phyloP scores from a whole-genome alignment of 495 filamentous ascomycete genomes.

The Hypoxylon crocopeplum region DNA sequence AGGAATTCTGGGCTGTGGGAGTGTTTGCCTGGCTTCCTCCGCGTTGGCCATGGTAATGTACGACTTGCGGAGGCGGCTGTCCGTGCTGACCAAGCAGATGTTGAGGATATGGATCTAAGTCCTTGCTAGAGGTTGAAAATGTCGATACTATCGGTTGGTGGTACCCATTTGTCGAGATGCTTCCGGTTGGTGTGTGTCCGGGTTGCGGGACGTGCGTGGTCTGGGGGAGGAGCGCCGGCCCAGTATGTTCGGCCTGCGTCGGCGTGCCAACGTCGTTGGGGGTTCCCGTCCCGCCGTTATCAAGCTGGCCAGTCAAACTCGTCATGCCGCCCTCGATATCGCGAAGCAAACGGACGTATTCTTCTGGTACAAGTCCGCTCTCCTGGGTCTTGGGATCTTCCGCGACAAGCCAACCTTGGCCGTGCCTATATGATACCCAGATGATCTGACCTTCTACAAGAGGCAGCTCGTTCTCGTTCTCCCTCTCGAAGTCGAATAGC shows the following conservation, averaged over 20 bases:
- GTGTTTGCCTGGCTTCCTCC: constrained; percentile 68
- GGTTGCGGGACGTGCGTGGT: constrained; percentile 31
- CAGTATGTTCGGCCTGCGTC: constrained; percentile 59
- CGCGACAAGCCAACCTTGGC: constrained; percentile 96
- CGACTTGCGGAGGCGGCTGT: constrained; percentile 66
- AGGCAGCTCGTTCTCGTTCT: constrained; percentile 96
- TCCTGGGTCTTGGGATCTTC: constrained; percentile 90
- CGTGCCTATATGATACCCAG: constrained; percentile 93
- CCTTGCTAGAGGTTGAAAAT: constrained; percentile 78
- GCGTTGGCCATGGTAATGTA: constrained; percentile 65
- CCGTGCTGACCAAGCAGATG: constrained; percentile 66
- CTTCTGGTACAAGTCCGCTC: constrained; percentile 90
- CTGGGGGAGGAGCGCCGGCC: constrained; percentile 32
- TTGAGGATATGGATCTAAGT: constrained; percentile 74
- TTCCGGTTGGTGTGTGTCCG: constrained; percentile 51
- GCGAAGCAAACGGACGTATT: constrained; percentile 91
- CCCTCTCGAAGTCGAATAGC: constrained; percentile 90
- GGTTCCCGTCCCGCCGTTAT: constrained; percentile 48
- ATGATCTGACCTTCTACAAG: constrained; percentile 95
- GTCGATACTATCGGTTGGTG: constrained; percentile 73
- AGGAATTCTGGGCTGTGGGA: constrained; percentile 55
- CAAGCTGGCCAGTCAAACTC: constrained; percentile 56
- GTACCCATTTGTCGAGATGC: constrained; percentile 60
- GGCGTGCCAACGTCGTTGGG: constrained; percentile 61
- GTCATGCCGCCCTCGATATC: constrained; percentile 80